Base-by-base conservation (phyloP, 208 protist genomes). In the Trypanosoma congolense region DNA sequence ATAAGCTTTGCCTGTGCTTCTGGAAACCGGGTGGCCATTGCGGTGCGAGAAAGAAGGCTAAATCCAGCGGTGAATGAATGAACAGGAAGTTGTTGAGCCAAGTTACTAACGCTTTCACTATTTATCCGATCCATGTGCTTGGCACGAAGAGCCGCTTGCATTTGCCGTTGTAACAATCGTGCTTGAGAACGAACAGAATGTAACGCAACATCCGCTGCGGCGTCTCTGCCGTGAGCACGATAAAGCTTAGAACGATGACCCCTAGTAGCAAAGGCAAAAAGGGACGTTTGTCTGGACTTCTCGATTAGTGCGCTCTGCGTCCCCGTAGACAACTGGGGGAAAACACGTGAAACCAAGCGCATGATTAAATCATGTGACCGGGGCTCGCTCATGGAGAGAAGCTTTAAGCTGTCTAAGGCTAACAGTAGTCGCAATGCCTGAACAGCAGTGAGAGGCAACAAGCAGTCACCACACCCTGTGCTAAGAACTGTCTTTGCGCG, bases 251-350 rank as follows among this genome's bases (percentile, higher is more conserved):
- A 26, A 4, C 80, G 69, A 40, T 93, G 87, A 8, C 61, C 42
- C 16, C 76, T 70, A 8, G 87, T 91, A 4, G 80, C 73, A 40
- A 89, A 93, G 31, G 73, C 73, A 38, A 87, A 65, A 49, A 93
- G 73, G 12, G 72, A 77, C 36, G 59, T 84, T 42, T 77, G 61
- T 46, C 74, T 65, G n/a, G 81, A 68, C 33, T 80, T 79, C 22
- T 73, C 64, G 38, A 68, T 25, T 59, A 93, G 57, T 18, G 59
- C 38, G 4, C 54, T 55, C 12, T 67, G 71, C n/a, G 87, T 93
- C 16, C 80, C 72, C 21, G 78, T 91, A 36, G 73, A 73, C 1
- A 93, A 69, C 56, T 87, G 64, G 19, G 87, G 83, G 42, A 91
- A 91, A 22, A 93, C 59, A 50, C 57, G 38, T 9, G 53, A 46